Base-by-base conservation (phyloP, 1,284 basidiomycete genomes). In the Ustilago esculenta region DNA sequence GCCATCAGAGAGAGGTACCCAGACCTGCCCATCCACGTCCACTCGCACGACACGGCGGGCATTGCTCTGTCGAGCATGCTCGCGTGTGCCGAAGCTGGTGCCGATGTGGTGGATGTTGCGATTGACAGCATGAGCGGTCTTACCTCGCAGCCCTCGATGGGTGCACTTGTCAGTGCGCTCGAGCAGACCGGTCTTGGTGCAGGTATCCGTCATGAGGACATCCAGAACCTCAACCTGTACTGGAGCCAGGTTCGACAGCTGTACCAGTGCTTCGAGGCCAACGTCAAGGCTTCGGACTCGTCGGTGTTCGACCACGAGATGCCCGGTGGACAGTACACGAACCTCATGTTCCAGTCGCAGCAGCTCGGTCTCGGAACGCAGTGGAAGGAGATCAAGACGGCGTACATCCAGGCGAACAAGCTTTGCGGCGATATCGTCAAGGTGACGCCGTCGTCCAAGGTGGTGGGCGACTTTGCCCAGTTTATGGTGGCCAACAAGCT, bases 221-320 rank as follows among this genome's bases (percentile, higher is more conserved):
- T 99, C 78, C 95, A 97, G 83, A 91, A 94, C 35, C 88, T 99
- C 77, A 98, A 99, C 87, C 84, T 90, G 64, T 99, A 99, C 86
- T 99, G 96, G 96, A 92, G 90, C 70, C 94, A 98, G 86, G 92
- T 98, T 82, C 91, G 96, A 77, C 85, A 92, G 84, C 88, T 98
- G 55, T 99, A 99, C 86, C 84, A 87, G 81, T 96, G 93, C 86
- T 99, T 99, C 86, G 96, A 98, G 84, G 96, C 95, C 68, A 98
- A 98, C 81, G 94, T 99, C 77, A 89, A 94, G 66, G 92, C 94
- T 23, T 95, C 93, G 40, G 83, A 83, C 73, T 81, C 79, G 42
- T 94, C 92, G 84, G 94, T 98, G 63, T 98, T 98, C 82, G 94
- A 95, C 82, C 96, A 98, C 85, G 94, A 98, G 85, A 99, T 99